phyloP scores from a whole-genome alignment of 805 yeast genomes.

The Torulaspora quercuum region DNA sequence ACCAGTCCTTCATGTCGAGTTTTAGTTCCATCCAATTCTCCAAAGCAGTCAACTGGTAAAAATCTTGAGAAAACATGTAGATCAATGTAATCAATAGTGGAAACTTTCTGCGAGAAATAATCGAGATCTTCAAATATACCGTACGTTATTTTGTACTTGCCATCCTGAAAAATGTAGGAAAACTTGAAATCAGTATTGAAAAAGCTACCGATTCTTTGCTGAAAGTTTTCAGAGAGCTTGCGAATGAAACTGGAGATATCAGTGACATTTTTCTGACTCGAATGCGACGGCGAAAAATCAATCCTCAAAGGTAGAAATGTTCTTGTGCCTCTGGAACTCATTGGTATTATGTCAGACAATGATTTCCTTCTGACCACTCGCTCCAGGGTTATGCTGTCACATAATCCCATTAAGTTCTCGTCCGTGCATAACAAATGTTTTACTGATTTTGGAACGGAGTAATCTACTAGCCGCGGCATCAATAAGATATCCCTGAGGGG shows the following conservation, averaged over 20 bases:
- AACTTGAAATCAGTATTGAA: slow-evolving; percentile 14
- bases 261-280: slow-evolving; percentile 1
- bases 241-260: slow-evolving; percentile 6
- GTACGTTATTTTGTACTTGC: slow-evolving; percentile 10
- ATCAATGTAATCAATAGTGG: slow-evolving; percentile 8
- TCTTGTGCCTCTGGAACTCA: slow-evolving; percentile 14
- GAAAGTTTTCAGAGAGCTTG: slow-evolving; percentile 12
- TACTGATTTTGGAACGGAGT: slow-evolving; percentile 11
- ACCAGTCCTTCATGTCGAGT: too few relatives aligned
- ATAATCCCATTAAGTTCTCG: slow-evolving; percentile 11
- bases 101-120: slow-evolving; percentile 3
- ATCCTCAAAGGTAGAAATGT: slow-evolving; percentile 7
- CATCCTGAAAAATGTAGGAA: slow-evolving; percentile 10
- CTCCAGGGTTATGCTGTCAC: slow-evolving; percentile 13
- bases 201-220: slow-evolving; percentile 10
- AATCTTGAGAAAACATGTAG: slow-evolving; percentile 15
- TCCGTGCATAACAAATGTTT: slow-evolving; percentile 12
- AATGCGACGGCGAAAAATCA: slow-evolving; percentile 8
- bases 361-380: slow-evolving; percentile 13
- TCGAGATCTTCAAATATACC: slow-evolving; percentile 13
- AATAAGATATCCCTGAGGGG: slow-evolving; percentile 5
- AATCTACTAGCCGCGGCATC: slow-evolving; percentile 7
- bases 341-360: slow-evolving; percentile 13
- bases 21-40: not conserved
- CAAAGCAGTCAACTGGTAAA: slow-evolving; percentile 2